A percentile compares a stretch with the other conserved stretches of the same genome.
Conservation (phyloP, 176 grass and related monocot species). For the Chrysopogon serrulatus region DNA sequence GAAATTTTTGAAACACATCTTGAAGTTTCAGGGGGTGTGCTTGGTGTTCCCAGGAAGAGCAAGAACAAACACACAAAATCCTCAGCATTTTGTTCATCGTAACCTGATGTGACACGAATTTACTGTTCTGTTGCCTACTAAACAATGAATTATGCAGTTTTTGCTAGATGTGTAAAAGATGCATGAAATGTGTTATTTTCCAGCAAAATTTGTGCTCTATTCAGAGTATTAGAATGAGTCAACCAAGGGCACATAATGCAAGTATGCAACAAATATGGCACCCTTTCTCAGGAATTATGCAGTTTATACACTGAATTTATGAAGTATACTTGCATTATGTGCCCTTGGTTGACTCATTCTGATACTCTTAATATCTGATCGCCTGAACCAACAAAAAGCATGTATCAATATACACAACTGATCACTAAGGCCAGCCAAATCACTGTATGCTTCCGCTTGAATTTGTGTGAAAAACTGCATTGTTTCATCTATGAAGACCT, state of each 20-base stretch:
- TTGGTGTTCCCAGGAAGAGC: not conserved
- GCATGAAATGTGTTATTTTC: not conserved
- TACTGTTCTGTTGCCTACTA: not conserved
- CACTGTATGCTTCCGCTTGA: not conserved
- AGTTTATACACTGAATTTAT: too few relatives aligned
- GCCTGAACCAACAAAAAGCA: not conserved
- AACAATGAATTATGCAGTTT: not conserved
- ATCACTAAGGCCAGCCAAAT: not conserved
- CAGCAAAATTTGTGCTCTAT: not conserved
- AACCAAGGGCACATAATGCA: not conserved
- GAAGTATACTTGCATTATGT: not conserved
- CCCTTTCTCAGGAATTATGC: too few relatives aligned
- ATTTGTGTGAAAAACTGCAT: not conserved
- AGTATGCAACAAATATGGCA: not conserved
- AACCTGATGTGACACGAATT: not conserved
- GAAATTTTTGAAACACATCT: not conserved
- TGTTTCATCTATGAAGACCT: not conserved
- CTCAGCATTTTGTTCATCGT: not conserved
- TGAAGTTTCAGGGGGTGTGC: not conserved
- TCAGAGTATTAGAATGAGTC: not conserved
- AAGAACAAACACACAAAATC: not conserved
- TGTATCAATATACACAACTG: not conserved
- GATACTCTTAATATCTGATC: not conserved
- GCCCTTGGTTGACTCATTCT: not conserved
- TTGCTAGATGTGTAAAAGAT: not conserved